These are phyloP conservation scores for Ammopiptanthus mongolicus DNA, from an alignment of 306 rosid genomes.

Conservation along the genomic window DNA sequence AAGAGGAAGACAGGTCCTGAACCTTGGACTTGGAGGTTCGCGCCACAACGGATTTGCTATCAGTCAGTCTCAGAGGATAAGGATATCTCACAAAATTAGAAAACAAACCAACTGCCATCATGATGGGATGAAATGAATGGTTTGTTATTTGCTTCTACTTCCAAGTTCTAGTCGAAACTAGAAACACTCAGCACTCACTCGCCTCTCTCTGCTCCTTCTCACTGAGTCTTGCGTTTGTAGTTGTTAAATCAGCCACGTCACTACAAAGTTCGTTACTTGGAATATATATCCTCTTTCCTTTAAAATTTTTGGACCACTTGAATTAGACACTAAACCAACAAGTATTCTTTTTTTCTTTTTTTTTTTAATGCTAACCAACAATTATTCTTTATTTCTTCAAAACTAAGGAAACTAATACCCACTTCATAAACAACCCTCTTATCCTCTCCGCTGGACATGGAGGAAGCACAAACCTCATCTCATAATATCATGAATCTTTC, in stretches of 20 bases:
- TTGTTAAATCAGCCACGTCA: constrained; percentile 45
- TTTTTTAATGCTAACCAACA: too few relatives aligned
- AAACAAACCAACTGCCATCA: constrained; percentile 26
- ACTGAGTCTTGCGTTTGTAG: neutral
- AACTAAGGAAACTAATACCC: too few relatives aligned
- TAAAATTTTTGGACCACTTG: neutral
- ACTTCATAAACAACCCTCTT: too few relatives aligned
- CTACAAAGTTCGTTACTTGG: neutral
- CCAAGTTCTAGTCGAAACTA: neutral
- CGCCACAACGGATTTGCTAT: constrained; percentile 32
- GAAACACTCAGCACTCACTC: neutral
- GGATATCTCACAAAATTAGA: neutral
- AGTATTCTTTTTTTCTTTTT: too few relatives aligned
- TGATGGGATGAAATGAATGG: neutral
- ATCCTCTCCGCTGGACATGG: too few relatives aligned
- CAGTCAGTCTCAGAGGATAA: neutral
- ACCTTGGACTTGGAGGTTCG: constrained; percentile 19
- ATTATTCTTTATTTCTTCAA: too few relatives aligned
- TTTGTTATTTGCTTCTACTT: neutral
- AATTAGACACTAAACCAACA: too few relatives aligned
- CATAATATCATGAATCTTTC: too few relatives aligned
- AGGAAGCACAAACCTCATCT: too few relatives aligned
- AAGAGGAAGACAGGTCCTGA: too few relatives aligned
- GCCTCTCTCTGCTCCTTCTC: neutral
- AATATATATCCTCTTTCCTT: constrained; percentile 6